These are phyloP conservation scores for Ilyonectria robusta DNA, from an alignment of 2,329 filamentous ascomycete species.

Conservation along the genomic window DNA sequence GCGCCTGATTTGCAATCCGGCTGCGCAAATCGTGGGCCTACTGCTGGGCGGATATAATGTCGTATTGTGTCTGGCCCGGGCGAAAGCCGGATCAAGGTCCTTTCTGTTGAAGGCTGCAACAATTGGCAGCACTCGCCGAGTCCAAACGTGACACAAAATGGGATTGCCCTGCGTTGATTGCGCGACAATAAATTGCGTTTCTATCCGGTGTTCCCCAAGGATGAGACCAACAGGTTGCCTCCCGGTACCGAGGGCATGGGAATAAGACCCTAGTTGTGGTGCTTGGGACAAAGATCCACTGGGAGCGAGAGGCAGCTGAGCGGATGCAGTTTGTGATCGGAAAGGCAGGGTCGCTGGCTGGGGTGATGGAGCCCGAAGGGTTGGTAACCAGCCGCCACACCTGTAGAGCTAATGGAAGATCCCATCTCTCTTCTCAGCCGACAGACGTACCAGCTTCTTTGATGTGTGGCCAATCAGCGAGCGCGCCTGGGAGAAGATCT, in stretches of 20 bases:
- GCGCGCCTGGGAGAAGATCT: background rate
- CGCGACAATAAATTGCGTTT: background rate
- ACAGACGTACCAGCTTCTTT: slow-evolving; percentile 8
- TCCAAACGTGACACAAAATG: background rate
- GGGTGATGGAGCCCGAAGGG: slow-evolving; percentile 38
- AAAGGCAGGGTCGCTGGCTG: slow-evolving; percentile 6
- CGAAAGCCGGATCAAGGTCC: background rate
- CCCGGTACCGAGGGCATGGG: slow-evolving; percentile 1
- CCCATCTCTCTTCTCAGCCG: slow-evolving; percentile 33
- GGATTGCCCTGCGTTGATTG: too few species aligned
- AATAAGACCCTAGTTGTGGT: background rate
- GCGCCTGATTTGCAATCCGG: too few species aligned
- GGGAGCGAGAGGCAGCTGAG: slow-evolving; percentile 20
- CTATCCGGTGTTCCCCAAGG: background rate
- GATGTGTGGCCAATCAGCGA: slow-evolving; percentile 14
- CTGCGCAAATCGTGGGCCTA: too few species aligned
- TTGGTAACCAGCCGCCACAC: slow-evolving; percentile 41
- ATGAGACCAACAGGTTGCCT: background rate
- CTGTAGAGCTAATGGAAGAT: slow-evolving; percentile 39
- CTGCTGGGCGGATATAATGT: too few species aligned
- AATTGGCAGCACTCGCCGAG: background rate
- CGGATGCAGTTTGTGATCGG: slow-evolving; percentile 10
- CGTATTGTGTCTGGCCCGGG: background rate
- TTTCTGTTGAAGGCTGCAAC: background rate
- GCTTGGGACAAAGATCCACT: slow-evolving; percentile 5